These are phyloP conservation scores for Acanthamoeba royreba DNA, from an alignment of 208 protist genomes.

Conservation along the genomic window DNA sequence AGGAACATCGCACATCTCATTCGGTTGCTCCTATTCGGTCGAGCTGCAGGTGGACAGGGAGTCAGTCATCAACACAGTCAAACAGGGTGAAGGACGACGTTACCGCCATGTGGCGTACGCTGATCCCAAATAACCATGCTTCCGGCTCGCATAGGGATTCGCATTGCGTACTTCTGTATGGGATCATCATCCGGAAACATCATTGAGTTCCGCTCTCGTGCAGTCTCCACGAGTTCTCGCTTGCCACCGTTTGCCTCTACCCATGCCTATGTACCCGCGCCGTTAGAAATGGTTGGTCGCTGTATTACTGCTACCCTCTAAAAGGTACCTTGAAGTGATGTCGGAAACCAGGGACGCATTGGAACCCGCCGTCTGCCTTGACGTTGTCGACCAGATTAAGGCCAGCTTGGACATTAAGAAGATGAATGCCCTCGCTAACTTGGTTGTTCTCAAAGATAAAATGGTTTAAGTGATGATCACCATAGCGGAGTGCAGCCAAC, in stretches of 20 bases:
- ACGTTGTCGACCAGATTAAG: neutral
- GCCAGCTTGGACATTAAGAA: neutral
- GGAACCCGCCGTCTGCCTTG: conserved; percentile 14
- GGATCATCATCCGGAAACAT: neutral
- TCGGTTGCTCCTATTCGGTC: neutral
- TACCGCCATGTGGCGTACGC: neutral
- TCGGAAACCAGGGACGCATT: neutral
- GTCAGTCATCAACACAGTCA: no score
- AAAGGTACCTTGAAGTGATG: neutral
- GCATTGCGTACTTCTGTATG: neutral
- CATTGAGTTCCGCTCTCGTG: neutral
- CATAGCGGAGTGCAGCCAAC: neutral
- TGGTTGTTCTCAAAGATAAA: conserved; percentile 36
- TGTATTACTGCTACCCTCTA: neutral
- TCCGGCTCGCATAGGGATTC: neutral
- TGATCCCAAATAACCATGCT: neutral
- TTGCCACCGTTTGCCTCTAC: neutral
- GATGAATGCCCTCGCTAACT: neutral
- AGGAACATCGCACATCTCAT: neutral
- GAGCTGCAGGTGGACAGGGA: neutral
- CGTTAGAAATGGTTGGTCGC: neutral
- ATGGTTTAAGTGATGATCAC: neutral
- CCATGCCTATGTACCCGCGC: neutral
- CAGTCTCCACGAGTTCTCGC: neutral
- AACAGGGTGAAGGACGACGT: neutral